These are phyloP conservation scores for Rubus idaeus DNA, from an alignment of 306 rosid genomes.

Conservation along the genomic window DNA sequence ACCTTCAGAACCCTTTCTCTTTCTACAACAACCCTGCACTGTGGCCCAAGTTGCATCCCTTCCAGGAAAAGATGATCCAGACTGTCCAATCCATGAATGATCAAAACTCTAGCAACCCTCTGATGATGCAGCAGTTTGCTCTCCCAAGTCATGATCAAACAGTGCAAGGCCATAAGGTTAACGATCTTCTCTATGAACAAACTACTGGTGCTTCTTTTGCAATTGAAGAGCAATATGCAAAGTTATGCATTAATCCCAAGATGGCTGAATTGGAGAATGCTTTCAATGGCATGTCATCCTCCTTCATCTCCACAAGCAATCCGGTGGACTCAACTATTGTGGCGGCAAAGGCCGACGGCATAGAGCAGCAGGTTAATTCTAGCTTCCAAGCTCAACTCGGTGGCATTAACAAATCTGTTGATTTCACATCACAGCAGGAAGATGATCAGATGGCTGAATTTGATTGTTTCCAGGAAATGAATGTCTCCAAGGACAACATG, in stretches of 20 bases:
- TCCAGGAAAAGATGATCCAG: constrained; percentile 68
- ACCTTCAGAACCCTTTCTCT: constrained; percentile 72
- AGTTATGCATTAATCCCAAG: constrained; percentile 20
- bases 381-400: constrained; percentile 57
- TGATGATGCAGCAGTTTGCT: constrained; percentile 34
- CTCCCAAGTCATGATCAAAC: constrained; percentile 24
- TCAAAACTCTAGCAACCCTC: constrained; percentile 33
- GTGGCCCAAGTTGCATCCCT: constrained; percentile 90
- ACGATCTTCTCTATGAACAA: constrained; percentile 22
- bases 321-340: constrained; percentile 26
- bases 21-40: constrained; percentile 57
- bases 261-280: constrained; percentile 36
- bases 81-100: constrained; percentile 44
- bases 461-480: constrained; percentile 70
- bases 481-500: constrained; percentile 49
- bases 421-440: constrained; percentile 29
- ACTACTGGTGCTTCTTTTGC: constrained; percentile 4
- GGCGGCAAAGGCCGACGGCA: constrained; percentile 25
- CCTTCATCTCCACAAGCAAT: constrained; percentile 23
- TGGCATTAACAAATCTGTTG: constrained; percentile 43
- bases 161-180: constrained; percentile 25
- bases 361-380: constrained; percentile 37
- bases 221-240: constrained; percentile 29
- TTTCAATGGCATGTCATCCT: constrained; percentile 19
- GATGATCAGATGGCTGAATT: constrained; percentile 45